Conservation (phyloP, 768 basidiomycete genomes). For the Chiua virens region DNA sequence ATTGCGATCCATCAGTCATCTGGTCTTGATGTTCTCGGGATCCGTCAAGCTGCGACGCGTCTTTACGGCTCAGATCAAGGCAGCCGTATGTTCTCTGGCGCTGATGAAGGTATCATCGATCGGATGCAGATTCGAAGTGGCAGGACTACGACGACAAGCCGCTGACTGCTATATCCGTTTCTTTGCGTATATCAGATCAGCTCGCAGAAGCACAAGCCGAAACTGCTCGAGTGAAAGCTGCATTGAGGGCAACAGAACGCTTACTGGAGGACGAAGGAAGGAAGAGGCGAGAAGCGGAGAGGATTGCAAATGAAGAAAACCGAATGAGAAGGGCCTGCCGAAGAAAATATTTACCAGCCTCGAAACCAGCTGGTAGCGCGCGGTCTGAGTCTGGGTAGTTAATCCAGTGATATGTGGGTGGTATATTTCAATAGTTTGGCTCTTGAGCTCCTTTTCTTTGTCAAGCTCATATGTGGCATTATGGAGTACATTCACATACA, state of each 20-base stretch:
- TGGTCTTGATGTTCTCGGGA: conserved; percentile 38
- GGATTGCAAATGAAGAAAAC: conserved; percentile 48
- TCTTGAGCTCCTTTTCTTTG: background rate
- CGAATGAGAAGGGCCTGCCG: conserved; percentile 47
- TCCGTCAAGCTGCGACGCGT: conserved; percentile 37
- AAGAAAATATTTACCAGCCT: conserved; percentile 46
- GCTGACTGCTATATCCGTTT: conserved; percentile 66
- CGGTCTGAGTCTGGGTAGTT: background rate
- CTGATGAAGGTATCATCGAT: conserved; percentile 51
- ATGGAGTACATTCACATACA: background rate
- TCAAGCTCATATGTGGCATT: background rate
- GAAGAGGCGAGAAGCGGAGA: conserved; percentile 60
- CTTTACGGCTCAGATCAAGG: conserved; percentile 40
- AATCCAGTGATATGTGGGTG: background rate
- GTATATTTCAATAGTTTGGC: background rate
- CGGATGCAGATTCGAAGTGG: conserved; percentile 67
- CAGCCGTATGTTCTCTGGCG: conserved; percentile 22
- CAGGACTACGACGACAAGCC: conserved; percentile 60
- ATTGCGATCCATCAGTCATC: conserved; percentile 41
- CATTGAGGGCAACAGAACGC: conserved; percentile 53
- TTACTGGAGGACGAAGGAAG: conserved; percentile 60
- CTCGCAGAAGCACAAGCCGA: conserved; percentile 67
- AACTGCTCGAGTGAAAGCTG: conserved; percentile 51
- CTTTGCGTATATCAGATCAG: conserved; percentile 66
- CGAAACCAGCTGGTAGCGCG: conserved; percentile 24